Evolutionary conservation across 139 green algal species (phyloP), one percentile per base, ranked within the genome.

Genomic region (Picochlorum sp.): DNA sequence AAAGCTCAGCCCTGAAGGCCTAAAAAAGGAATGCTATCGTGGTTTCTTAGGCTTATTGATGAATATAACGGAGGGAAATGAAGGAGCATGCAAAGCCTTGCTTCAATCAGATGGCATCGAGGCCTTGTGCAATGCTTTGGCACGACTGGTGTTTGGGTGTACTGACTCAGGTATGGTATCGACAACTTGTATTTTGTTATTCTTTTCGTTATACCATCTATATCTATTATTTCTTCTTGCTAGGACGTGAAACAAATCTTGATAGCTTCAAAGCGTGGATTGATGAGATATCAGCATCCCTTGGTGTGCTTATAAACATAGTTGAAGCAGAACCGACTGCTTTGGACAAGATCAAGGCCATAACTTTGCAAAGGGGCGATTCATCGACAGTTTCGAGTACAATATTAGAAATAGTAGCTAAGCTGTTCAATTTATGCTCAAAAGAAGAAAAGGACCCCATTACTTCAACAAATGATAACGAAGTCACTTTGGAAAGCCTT

Each of bases 301-400:
- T 92, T n/a, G 84, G 80, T 0, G 64, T 89, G 63, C 74, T 91
- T 7, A 91, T 89, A 65, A 92, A 92, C 65, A 51, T 91, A 24
- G 61, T 32, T 21, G 61, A 66, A 44, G 11, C n/a, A 41, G 58
- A 21, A 21, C 26, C 14, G 10, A 23, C 38, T 21, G 16, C 14
- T 5, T 56, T 18, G 51, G 4, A 59, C 6, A 34, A 59, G 10
- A 38, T 59, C 13, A 30, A n/a, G 23, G 23, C 6, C 14, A 21
- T 20, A 56, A n/a, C 34, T 41, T 41, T 41, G 34, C 34, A 41
- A 41, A 41, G 34, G 34, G 34, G 34, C 34, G 7, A 41, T 41
- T 9, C 8, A 41, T 41, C 34, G 34, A 41, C 34, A 41, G 8
- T 4, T 0, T 41, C 34, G 34, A 41, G 34, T 41, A 41, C 34